phyloP scores from a whole-genome alignment of 495 filamentous ascomycete genomes.

The Xylaria flabelliformis region DNA sequence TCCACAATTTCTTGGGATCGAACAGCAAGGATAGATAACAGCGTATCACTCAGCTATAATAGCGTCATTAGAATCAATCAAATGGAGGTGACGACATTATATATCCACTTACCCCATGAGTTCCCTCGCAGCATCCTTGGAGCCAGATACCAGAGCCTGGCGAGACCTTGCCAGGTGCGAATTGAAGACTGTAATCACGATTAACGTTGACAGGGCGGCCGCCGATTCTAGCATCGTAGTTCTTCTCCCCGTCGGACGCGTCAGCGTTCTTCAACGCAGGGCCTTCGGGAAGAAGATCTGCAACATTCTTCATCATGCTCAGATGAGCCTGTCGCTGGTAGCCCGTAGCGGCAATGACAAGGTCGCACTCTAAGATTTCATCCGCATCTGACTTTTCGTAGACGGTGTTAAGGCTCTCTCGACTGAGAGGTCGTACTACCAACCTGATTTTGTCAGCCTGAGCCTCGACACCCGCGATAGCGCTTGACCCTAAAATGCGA shows the following conservation, averaged over 20 bases:
- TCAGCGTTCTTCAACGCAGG: conserved; percentile 10
- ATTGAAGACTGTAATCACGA: conserved; percentile 77
- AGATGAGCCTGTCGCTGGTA: conserved; percentile 83
- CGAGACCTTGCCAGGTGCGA: conserved; percentile 69
- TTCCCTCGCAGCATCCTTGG: conserved; percentile 92
- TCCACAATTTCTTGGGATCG: conserved; percentile 79
- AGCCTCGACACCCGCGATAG: conserved; percentile 64
- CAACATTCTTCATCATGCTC: conserved; percentile 70
- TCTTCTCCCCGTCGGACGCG: conserved; percentile 41
- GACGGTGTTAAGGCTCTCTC: conserved; percentile 33
- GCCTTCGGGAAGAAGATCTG: conserved; percentile 64
- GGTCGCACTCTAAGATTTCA: conserved; percentile 73
- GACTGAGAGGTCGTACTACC: conserved; percentile 49
- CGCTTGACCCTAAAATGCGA: conserved; percentile 72
- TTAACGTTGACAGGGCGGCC: conserved; percentile 43
- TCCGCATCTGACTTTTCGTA: conserved; percentile 42
- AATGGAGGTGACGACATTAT: neutral
- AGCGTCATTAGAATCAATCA: conserved; percentile 4
- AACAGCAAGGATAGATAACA: conserved; percentile 77
- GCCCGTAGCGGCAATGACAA: conserved; percentile 85
- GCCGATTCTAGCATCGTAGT: conserved; percentile 31
- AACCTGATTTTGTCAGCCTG: conserved; percentile 46
- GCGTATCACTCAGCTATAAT: conserved; percentile 71
- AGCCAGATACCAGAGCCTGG: conserved; percentile 82
- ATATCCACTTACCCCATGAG: conserved; percentile 75